A percentile compares a stretch with the other conserved stretches of the same genome.
Conservation (phyloP, 1,139 yeast species). For the Magnusiomyces tetraspermus region DNA sequence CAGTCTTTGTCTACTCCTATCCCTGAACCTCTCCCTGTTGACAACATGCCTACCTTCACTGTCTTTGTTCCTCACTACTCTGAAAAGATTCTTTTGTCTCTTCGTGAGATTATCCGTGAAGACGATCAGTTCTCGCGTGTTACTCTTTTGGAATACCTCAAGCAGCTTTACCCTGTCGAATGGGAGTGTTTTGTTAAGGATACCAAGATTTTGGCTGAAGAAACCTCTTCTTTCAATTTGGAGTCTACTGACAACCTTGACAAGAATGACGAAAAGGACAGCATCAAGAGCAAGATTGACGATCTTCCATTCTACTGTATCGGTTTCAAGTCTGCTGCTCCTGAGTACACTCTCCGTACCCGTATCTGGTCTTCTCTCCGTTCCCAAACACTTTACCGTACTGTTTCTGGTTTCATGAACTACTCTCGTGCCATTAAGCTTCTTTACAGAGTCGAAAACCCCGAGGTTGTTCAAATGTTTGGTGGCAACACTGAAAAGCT, state of each 20-base stretch:
- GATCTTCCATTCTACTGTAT: constrained; percentile 97
- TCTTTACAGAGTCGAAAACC: constrained; percentile 96
- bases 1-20: constrained; percentile 97
- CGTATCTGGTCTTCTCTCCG: constrained; percentile 99
- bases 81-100: constrained; percentile 87
- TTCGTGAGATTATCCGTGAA: constrained; percentile 96
- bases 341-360: constrained; percentile 95
- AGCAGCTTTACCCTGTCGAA: constrained; percentile 96
- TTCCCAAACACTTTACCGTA: constrained; percentile 95
- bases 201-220: constrained; percentile 96
- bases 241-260: background rate
- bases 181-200: constrained; percentile 99
- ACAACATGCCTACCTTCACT: constrained; percentile 98
- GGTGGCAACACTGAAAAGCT: constrained; percentile 96
- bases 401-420: constrained; percentile 98
- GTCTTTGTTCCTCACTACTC: constrained; percentile 97
- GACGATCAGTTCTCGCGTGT: constrained; percentile 98
- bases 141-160: constrained; percentile 88
- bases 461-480: constrained; percentile 95
- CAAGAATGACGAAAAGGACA: constrained; percentile 43
- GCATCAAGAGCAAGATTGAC: constrained; percentile 80
- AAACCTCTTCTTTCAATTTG: constrained; percentile 28
- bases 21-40: constrained; percentile 97
- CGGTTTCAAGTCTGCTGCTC: constrained; percentile 99
- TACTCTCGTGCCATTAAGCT: constrained; percentile 96